These are phyloP conservation scores for Cenchrus fungigraminus DNA, from an alignment of 176 grass and related monocot genomes.

Conservation along the genomic window DNA sequence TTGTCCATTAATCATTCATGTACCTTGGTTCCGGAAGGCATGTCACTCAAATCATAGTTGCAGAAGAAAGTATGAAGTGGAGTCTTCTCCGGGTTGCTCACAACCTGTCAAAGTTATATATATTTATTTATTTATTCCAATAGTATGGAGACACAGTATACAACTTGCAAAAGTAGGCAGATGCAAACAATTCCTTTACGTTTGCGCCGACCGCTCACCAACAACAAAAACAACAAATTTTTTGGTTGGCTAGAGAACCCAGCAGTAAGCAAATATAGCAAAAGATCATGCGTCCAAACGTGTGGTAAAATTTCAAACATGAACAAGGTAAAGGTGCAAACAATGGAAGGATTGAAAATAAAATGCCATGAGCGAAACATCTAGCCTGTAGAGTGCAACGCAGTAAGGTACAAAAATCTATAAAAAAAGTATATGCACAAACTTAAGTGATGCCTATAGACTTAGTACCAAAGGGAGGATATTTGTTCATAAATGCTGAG, in stretches of 20 bases:
- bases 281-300: background rate
- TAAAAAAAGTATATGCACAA: background rate
- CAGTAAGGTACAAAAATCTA: background rate
- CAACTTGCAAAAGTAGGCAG: background rate
- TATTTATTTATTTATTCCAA: background rate
- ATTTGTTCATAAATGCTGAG: background rate
- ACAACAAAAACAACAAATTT: background rate
- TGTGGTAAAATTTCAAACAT: background rate
- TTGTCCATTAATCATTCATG: background rate
- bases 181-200: background rate
- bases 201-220: background rate
- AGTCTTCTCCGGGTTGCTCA: slow-evolving; percentile 98
- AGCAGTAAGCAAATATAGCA: background rate
- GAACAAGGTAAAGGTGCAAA: background rate
- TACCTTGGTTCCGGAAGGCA: slow-evolving; percentile 98
- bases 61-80: slow-evolving; percentile 97
- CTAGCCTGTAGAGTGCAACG: background rate
- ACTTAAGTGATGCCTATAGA: background rate
- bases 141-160: background rate
- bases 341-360: background rate
- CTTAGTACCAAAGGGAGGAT: background rate
- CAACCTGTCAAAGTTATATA: slow-evolving; percentile 63
- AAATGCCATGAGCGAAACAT: background rate
- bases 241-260: background rate
- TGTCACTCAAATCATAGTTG: slow-evolving; percentile 97